Conservation (phyloP, 192 early-diverging fungal species). For the Entomortierella beljakovae region DNA sequence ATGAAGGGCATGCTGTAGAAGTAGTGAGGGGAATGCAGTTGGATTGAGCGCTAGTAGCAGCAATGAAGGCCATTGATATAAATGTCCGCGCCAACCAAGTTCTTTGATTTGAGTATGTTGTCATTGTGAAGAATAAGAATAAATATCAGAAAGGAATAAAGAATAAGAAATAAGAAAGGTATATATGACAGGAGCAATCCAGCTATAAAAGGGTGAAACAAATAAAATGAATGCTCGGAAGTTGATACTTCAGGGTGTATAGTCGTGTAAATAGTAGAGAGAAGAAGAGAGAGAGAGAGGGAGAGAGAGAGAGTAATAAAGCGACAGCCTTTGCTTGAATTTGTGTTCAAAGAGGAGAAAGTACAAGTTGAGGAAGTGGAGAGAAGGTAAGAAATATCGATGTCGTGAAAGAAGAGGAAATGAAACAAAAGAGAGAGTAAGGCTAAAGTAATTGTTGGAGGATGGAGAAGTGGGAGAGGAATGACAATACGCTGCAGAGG, state of each 20-base stretch:
- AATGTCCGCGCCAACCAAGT: constrained; percentile 26
- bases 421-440: not conserved
- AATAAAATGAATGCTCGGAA: not conserved
- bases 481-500: constrained; percentile 17
- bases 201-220: constrained; percentile 5
- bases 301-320: not conserved
- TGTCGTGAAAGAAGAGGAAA: not conserved
- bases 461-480: constrained; percentile 5
- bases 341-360: not conserved
- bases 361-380: constrained; percentile 3
- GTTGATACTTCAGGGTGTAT: not conserved
- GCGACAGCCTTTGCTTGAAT: not conserved
- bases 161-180: not conserved
- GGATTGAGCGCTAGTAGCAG: constrained; percentile 11
- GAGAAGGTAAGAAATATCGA: no score
- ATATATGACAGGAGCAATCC: not conserved
- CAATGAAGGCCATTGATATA: constrained; percentile 22
- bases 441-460: not conserved
- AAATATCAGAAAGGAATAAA: not conserved
- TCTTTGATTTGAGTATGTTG: constrained; percentile 17
- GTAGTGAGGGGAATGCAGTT: constrained; percentile 13
- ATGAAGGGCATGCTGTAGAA: constrained; percentile 24
- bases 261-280: constrained; percentile 8
- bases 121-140: no score
- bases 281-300: constrained; percentile 1